A percentile compares a stretch with the other conserved stretches of the same genome.
Evolutionary conservation across 257 asterid genomes (phyloP).

Genomic region (Capsicum rhomboideum): DNA sequence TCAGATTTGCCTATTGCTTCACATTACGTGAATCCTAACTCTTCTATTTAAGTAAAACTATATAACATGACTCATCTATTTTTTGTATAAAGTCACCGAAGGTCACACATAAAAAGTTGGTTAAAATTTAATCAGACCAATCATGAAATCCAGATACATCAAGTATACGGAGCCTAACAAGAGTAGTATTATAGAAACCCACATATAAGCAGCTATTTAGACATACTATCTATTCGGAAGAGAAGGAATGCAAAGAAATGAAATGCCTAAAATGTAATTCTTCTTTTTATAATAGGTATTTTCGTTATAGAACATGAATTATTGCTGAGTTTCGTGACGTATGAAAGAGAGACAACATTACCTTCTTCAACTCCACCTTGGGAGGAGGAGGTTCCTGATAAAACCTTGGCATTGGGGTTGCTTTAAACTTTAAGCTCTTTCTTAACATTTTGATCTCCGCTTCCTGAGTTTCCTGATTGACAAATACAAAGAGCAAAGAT

Average conservation of each 20-base stretch:
- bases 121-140: background rate
- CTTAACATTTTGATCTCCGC: slow-evolving; percentile 69
- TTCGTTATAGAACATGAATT: background rate
- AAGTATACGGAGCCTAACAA: background rate
- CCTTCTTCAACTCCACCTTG: slow-evolving; percentile 73
- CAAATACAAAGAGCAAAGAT: slow-evolving; percentile 1
- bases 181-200: background rate
- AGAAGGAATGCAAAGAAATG: background rate
- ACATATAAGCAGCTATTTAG: background rate
- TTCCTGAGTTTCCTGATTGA: slow-evolving; percentile 57
- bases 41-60: background rate
- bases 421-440: slow-evolving; percentile 62
- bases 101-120: background rate
- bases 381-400: slow-evolving; percentile 81
- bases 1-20: background rate
- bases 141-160: background rate
- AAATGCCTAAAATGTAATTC: background rate
- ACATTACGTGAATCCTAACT: background rate
- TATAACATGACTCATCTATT: background rate
- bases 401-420: slow-evolving; percentile 87
- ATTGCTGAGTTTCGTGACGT: background rate
- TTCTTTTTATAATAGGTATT: background rate
- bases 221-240: background rate
- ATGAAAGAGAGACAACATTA: slow-evolving; percentile 10
- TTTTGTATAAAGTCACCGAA: background rate